Evolutionary conservation across 1,284 basidiomycete species (phyloP).

Genomic region (Malassezia vespertilionis): DNA sequence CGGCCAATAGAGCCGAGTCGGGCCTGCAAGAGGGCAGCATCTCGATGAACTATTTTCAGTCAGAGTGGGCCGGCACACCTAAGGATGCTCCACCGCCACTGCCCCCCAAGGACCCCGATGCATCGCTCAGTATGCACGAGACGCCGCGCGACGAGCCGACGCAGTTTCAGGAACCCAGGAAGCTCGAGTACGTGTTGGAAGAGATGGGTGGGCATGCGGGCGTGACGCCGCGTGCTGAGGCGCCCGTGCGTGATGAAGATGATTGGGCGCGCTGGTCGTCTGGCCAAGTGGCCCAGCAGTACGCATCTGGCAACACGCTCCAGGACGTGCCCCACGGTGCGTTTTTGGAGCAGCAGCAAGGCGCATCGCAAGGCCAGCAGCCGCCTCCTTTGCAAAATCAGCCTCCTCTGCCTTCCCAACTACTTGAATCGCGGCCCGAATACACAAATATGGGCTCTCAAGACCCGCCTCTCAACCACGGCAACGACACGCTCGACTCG

Average conservation of each 20-base stretch:
- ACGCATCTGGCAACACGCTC: neutral
- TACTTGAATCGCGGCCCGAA: too few relatives aligned
- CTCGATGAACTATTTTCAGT: too few relatives aligned
- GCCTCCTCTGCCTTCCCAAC: too few relatives aligned
- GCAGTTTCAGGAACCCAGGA: neutral
- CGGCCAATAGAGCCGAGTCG: too few relatives aligned
- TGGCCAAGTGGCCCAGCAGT: neutral
- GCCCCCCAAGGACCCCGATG: slow-evolving; percentile 3
- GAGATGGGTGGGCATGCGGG: neutral
- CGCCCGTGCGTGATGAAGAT: too few relatives aligned
- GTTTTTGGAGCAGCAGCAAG: neutral
- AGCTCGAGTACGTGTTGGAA: neutral
- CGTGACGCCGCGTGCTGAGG: neutral
- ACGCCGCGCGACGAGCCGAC: neutral
- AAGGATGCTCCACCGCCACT: neutral
- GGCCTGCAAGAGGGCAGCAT: too few relatives aligned
- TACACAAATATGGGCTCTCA: too few relatives aligned
- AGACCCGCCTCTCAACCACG: too few relatives aligned
- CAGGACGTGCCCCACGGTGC: neutral
- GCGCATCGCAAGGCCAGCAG: too few relatives aligned
- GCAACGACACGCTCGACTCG: too few relatives aligned
- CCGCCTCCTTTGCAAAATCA: too few relatives aligned
- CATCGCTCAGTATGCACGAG: neutral
- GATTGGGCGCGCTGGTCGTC: slow-evolving; percentile 6
- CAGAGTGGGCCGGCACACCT: neutral